Evolutionary conservation across 192 early-diverging fungal species (phyloP).

Genomic region (Lobosporangium transversale): DNA sequence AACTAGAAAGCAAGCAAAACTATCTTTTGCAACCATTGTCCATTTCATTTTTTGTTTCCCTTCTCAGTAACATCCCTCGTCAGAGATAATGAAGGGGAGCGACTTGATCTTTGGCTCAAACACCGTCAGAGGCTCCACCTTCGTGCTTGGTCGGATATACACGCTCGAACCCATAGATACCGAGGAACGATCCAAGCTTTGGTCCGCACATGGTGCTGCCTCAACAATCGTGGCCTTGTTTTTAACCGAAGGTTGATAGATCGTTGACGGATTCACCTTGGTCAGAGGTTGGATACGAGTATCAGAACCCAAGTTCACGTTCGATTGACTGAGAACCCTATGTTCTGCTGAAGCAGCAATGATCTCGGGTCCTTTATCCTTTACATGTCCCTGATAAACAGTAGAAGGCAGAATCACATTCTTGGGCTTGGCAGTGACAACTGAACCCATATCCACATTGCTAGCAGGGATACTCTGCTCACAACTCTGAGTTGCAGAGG

Average conservation of each 20-base stretch:
- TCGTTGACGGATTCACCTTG: slow-evolving; percentile 20
- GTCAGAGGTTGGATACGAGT: slow-evolving; percentile 33
- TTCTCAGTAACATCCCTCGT: slow-evolving; percentile 11
- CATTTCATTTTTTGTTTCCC: no score
- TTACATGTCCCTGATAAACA: slow-evolving; percentile 32
- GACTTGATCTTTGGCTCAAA: slow-evolving; percentile 28
- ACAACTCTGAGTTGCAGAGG: slow-evolving; percentile 20
- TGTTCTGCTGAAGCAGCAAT: slow-evolving; percentile 13
- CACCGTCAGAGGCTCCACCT: slow-evolving; percentile 32
- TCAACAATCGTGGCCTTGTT: slow-evolving; percentile 37
- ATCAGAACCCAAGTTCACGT: slow-evolving; percentile 30
- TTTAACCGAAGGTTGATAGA: slow-evolving; percentile 31
- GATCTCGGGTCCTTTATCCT: slow-evolving; percentile 16
- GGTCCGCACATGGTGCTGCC: slow-evolving; percentile 1
- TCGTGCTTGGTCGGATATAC: slow-evolving; percentile 18
- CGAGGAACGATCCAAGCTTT: slow-evolving; percentile 22
- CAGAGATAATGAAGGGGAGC: slow-evolving; percentile 28
- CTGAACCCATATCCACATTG: slow-evolving; percentile 30
- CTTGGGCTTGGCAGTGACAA: slow-evolving; percentile 10
- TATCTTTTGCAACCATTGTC: no score
- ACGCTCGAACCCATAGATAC: slow-evolving; percentile 23
- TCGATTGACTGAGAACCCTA: slow-evolving; percentile 6
- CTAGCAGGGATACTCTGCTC: slow-evolving; percentile 1
- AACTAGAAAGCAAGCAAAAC: no score
- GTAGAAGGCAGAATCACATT: slow-evolving; percentile 25